Percentiles rank a stretch among this genome's conserved stretches.
Conservation (phyloP, 257 asterid species). For the Mentha longifolia region DNA sequence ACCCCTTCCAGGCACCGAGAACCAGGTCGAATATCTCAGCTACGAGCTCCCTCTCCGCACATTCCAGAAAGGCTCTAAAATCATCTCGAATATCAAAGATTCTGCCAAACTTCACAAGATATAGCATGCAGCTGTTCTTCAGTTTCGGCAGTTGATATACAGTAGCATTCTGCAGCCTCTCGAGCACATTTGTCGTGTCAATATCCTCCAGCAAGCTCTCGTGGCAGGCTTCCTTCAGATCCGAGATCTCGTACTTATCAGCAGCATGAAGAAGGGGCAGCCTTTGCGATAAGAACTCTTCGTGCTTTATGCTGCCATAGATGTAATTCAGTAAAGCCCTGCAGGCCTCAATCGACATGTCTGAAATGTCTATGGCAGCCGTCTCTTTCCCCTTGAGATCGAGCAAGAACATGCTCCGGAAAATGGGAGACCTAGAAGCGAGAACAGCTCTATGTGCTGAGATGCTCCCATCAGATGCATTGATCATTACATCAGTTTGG, state of each 20-base stretch:
- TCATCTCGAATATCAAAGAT: slow-evolving; percentile 76
- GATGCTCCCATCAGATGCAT: slow-evolving; percentile 75
- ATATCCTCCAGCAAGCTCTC: slow-evolving; percentile 85
- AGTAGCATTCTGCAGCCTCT: slow-evolving; percentile 78
- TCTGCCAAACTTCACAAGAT: slow-evolving; percentile 90
- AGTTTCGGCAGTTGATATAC: slow-evolving; percentile 71
- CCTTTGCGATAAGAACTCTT: slow-evolving; percentile 71
- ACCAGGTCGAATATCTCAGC: slow-evolving; percentile 74
- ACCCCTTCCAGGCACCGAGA: slow-evolving; percentile 89
- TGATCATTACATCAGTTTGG: slow-evolving; percentile 73
- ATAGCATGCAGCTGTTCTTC: slow-evolving; percentile 76
- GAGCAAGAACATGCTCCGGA: slow-evolving; percentile 88
- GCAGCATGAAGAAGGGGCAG: slow-evolving; percentile 82
- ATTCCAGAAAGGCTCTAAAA: slow-evolving; percentile 58
- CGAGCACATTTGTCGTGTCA: slow-evolving; percentile 71
- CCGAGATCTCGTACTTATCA: slow-evolving; percentile 75
- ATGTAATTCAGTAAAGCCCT: slow-evolving; percentile 74
- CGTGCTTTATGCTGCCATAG: slow-evolving; percentile 63
- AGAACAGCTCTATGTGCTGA: slow-evolving; percentile 91
- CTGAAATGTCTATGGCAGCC: slow-evolving; percentile 63
- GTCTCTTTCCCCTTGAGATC: slow-evolving; percentile 74
- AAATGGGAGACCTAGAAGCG: slow-evolving; percentile 87
- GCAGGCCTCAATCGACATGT: slow-evolving; percentile 84
- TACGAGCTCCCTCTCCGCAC: slow-evolving; percentile 75
- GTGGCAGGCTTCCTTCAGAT: slow-evolving; percentile 85